These are phyloP conservation scores for Abortiporus biennis DNA, from an alignment of 1,284 basidiomycete species.

Conservation along the genomic window DNA sequence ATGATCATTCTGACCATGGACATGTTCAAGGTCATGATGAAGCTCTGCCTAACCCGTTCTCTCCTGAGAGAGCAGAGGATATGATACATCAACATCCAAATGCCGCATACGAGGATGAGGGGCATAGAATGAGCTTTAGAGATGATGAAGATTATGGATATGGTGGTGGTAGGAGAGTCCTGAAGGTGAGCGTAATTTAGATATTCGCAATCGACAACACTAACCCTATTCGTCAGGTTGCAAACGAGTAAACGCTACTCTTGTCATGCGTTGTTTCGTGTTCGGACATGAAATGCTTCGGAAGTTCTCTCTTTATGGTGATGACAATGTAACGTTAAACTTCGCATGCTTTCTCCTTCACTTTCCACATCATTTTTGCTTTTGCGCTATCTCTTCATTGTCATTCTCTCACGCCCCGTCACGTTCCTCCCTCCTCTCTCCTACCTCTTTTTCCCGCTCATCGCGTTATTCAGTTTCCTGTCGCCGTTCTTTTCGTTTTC, in stretches of 20 bases:
- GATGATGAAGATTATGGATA: conserved; percentile 34
- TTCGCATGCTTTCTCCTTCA: not conserved
- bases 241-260: conserved; percentile 27
- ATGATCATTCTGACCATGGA: too few species aligned
- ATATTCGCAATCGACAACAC: not conserved
- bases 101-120: conserved; percentile 9
- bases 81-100: conserved; percentile 9
- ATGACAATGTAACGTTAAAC: too few species aligned
- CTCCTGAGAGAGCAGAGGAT: conserved; percentile 18
- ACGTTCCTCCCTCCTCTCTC: not conserved
- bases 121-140: conserved; percentile 24
- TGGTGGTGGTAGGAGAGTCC: conserved; percentile 29
- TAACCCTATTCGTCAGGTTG: conserved; percentile 25
- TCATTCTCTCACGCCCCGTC: not conserved
- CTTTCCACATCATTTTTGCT: not conserved
- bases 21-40: not conserved
- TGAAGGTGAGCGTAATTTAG: conserved; percentile 32
- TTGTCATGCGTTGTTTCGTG: not conserved
- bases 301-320: not conserved
- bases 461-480: not conserved
- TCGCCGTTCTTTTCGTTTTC: not conserved
- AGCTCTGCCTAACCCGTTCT: conserved; percentile 10
- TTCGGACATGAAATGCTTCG: not conserved
- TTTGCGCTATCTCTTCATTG: not conserved
- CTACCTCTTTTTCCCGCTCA: too few species aligned